Evolutionary conservation across 495 filamentous ascomycete species (phyloP).

Genomic region (Penicillium antarcticum): DNA sequence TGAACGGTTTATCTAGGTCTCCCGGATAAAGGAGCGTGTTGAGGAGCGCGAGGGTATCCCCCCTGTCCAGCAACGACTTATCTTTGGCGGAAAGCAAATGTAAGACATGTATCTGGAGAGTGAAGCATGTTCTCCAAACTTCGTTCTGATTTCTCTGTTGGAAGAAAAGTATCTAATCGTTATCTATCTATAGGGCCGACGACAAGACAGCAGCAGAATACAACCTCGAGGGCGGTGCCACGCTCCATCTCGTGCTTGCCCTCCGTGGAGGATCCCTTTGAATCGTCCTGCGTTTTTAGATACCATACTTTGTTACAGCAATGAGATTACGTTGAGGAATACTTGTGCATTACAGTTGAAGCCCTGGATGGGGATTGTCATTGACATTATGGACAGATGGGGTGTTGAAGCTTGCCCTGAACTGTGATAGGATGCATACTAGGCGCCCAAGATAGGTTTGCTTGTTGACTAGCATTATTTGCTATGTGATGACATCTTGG

Average conservation of each 20-base stretch:
- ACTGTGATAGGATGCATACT: not conserved
- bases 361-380: not conserved
- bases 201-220: constrained; percentile 86
- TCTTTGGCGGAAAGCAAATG: constrained; percentile 98
- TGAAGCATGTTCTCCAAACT: not conserved
- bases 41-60: constrained; percentile 99
- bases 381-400: too few species aligned
- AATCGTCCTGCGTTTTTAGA: constrained; percentile 17
- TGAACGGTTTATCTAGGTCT: constrained; percentile 54
- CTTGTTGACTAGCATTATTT: not conserved
- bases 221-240: constrained; percentile 85
- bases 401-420: not conserved
- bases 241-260: constrained; percentile 91
- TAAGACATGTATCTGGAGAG: constrained; percentile 37
- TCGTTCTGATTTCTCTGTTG: not conserved
- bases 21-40: constrained; percentile 94
- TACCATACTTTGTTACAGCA: constrained; percentile 22
- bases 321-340: constrained; percentile 9
- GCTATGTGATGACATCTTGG: not conserved
- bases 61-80: constrained; percentile 92
- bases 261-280: constrained; percentile 67
- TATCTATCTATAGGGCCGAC: constrained; percentile 63
- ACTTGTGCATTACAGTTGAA: not conserved
- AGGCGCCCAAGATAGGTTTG: not conserved
- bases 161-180: not conserved